Evolutionary conservation across 2,329 filamentous ascomycete species (phyloP), one percentile per base, ranked within the genome.

Genomic region (Fusarium transvaalense): DNA sequence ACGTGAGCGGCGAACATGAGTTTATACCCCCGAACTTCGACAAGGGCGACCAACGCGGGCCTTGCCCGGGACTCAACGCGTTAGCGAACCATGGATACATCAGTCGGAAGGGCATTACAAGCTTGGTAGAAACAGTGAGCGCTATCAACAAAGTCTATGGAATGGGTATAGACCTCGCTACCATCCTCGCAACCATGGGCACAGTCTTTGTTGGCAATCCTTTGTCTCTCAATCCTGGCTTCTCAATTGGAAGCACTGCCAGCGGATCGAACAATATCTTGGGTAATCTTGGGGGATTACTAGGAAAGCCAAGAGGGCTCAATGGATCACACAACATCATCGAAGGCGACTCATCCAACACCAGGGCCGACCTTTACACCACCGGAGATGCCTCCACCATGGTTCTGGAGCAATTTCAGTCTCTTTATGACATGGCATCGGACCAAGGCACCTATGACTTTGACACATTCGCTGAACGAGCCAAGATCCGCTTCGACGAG

Each of bases 21-120:
- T 77, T 77, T n/a, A 64, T 65, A 7, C 55, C 75, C 0, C 75
- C 75, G 0, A 61, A 76, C 35, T 74, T 71, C 25, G 52, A 67
- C 14, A 68, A 56, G 10, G 75, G 75, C 8, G 73, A 68, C 23
- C 75, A 74, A 25, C 66, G 73, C 41, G 73, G 73, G 0, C 64
- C 73, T 23, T 81, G 79, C 34, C 78, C 79, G 1, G 78, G 75
- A 2, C 71, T 81, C n/a, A 80, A 80, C 42, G 74, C 73, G 0
- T 53, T 80, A 15, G 78, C 78, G 13, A 80, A 80, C 56, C 78
- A 80, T 50, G 78, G 78, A 3, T 81, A 80, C 15, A 70, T 72
- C 43, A 63, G 38, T 15, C 57, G 69, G 10, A 71, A 61, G 14
- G 69, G 69, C 2, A 57, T 71, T 2, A 65, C 63, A 9, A 71